A percentile compares a stretch with the other conserved stretches of the same genome.
phyloP scores from a whole-genome alignment of 495 filamentous ascomycete species.

The Penicillium bovifimosum region DNA sequence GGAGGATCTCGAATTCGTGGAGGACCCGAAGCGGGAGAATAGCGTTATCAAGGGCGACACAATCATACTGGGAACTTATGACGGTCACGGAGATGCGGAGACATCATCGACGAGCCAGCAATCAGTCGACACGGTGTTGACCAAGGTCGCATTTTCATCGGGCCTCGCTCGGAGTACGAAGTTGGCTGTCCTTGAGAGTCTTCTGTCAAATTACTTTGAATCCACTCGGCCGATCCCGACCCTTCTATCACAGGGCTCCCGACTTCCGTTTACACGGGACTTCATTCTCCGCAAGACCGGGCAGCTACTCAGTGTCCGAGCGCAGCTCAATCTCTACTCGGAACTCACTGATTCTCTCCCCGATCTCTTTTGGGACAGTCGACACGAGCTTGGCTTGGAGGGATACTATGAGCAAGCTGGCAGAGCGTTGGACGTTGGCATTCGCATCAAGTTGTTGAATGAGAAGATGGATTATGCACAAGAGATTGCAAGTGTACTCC shows the following conservation, averaged over 20 bases:
- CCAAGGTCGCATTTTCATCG: conserved; percentile 94
- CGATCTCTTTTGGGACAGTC: conserved; percentile 94
- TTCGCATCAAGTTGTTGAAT: conserved; percentile 86
- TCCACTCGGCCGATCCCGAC: conserved; percentile 76
- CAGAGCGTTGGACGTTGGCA: conserved; percentile 82
- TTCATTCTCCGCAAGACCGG: conserved; percentile 92
- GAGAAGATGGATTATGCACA: conserved; percentile 97
- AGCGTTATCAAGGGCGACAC: conserved; percentile 83
- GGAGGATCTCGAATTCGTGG: conserved; percentile 83
- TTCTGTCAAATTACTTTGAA: conserved; percentile 77
- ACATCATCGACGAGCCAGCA: conserved; percentile 20
- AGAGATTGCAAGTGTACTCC: conserved; percentile 85
- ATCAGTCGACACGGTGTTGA: conserved; percentile 70
- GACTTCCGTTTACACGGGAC: conserved; percentile 62
- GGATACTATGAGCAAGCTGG: conserved; percentile 94
- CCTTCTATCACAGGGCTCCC: conserved; percentile 57
- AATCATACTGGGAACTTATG: conserved; percentile 79
- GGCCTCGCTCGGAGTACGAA: conserved; percentile 95
- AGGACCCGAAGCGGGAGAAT: conserved; percentile 67
- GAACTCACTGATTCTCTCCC: conserved; percentile 93
- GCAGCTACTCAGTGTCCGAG: conserved; percentile 82
- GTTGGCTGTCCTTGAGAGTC: conserved; percentile 82
- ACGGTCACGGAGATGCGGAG: conserved; percentile 10
- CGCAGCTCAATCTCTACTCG: conserved; percentile 93
- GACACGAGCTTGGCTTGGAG: conserved; percentile 80